A percentile compares a stretch with the other conserved stretches of the same genome.
phyloP scores from a whole-genome alignment of 2,329 filamentous ascomycete species.

The Sporothrix dimorphospora region DNA sequence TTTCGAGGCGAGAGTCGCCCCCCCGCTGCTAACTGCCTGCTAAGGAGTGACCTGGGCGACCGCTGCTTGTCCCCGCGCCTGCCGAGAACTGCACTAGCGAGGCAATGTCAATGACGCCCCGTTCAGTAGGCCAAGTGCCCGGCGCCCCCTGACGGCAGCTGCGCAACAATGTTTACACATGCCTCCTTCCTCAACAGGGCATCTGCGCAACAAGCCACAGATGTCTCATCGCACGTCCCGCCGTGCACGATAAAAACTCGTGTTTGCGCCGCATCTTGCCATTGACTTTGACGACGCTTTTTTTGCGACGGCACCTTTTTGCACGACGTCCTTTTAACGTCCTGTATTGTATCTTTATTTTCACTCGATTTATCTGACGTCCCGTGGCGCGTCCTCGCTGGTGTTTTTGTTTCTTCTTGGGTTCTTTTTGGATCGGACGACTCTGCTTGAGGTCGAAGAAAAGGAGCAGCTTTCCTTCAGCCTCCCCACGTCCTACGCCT shows the following conservation, averaged over 20 bases:
- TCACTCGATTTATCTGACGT: background rate
- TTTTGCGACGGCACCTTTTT: background rate
- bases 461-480: background rate
- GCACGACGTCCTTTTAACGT: background rate
- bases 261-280: background rate
- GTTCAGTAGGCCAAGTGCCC: background rate
- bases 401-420: background rate
- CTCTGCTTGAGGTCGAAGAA: background rate
- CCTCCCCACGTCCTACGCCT: background rate
- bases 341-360: background rate
- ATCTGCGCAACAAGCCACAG: background rate
- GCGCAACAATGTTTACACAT: conserved; percentile 12
- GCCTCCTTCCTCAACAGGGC: background rate
- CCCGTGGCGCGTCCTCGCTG: background rate
- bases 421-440: background rate
- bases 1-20: background rate
- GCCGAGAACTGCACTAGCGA: background rate
- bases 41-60: background rate
- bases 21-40: too few species aligned
- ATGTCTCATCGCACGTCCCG: background rate
- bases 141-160: background rate
- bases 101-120: too few species aligned
- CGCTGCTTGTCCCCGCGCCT: background rate
- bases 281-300: background rate
- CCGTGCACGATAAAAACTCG: background rate